These are phyloP conservation scores for Fusarium sp. DNA, from an alignment of 2,329 filamentous ascomycete species.

Conservation along the genomic window DNA sequence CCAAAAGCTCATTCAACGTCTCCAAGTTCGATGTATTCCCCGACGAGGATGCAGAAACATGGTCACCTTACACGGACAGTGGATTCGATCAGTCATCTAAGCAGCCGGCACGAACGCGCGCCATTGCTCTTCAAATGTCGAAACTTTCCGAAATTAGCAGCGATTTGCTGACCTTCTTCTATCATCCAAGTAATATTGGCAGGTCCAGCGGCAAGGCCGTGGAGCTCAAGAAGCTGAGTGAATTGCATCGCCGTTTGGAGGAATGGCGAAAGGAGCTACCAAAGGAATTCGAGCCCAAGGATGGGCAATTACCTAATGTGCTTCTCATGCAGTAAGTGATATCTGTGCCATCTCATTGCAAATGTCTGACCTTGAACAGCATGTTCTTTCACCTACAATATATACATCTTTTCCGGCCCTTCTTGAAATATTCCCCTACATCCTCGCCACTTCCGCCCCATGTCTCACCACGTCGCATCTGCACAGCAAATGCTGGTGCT, in stretches of 20 bases:
- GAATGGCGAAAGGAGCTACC: conserved; percentile 88
- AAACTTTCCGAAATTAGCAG: conserved; percentile 93
- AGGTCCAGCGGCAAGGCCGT: conserved; percentile 77
- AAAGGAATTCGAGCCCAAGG: conserved; percentile 86
- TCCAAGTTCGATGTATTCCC: conserved; percentile 93
- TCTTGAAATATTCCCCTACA: conserved; percentile 86
- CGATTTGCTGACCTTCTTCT: conserved; percentile 89
- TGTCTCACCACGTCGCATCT: conserved; percentile 90
- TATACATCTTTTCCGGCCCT: conserved; percentile 94
- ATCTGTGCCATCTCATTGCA: not conserved
- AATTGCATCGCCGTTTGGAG: conserved; percentile 89
- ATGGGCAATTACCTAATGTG: conserved; percentile 88
- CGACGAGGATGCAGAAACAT: conserved; percentile 83
- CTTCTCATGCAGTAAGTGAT: conserved; percentile 81
- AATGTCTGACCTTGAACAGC: conserved; percentile 58
- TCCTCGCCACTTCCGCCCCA: conserved; percentile 86
- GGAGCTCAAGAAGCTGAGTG: conserved; percentile 92
- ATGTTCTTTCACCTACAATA: conserved; percentile 98
- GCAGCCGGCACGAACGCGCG: conserved; percentile 85
- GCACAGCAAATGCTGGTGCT: conserved; percentile 86
- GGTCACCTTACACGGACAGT: conserved; percentile 89
- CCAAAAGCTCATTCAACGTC: conserved; percentile 81
- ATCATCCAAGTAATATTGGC: conserved; percentile 78
- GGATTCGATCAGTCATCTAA: conserved; percentile 78
- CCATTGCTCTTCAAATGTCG: conserved; percentile 83